Evolutionary conservation across 495 filamentous ascomycete genomes (phyloP).

Genomic region (Thozetella sp.): DNA sequence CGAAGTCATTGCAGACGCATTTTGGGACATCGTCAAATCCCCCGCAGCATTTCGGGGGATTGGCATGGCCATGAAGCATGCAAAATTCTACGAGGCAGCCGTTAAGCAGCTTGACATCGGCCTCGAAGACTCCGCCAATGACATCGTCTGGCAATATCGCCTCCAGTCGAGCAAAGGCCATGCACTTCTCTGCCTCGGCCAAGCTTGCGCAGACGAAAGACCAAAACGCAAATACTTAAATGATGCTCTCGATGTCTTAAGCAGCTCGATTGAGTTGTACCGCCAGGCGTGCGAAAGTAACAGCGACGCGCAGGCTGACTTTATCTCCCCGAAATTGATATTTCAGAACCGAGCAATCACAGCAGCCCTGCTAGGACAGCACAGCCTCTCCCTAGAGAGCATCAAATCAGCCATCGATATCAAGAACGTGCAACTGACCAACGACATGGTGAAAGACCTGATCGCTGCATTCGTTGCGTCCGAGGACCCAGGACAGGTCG

Average conservation of each 20-base stretch:
- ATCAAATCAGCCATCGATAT: neutral
- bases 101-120: neutral
- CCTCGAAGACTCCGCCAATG: neutral
- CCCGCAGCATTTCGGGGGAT: neutral
- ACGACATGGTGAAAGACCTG: neutral
- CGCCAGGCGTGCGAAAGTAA: neutral
- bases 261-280: neutral
- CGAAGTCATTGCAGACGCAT: neutral
- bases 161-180: neutral
- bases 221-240: neutral
- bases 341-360: neutral
- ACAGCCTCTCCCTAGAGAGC: neutral
- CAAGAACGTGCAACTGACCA: neutral
- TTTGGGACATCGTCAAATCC: neutral
- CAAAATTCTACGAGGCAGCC: neutral
- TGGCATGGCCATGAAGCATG: neutral
- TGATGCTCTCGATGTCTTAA: neutral
- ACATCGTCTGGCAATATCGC: neutral
- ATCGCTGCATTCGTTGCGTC: neutral
- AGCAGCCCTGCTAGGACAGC: neutral
- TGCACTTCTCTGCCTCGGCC: neutral
- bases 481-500: neutral
- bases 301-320: neutral
- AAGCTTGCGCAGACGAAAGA: neutral
- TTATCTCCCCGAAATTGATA: neutral